Base-by-base conservation (phyloP, 73 alveolate genomes). In the Symbiodinium natans region DNA sequence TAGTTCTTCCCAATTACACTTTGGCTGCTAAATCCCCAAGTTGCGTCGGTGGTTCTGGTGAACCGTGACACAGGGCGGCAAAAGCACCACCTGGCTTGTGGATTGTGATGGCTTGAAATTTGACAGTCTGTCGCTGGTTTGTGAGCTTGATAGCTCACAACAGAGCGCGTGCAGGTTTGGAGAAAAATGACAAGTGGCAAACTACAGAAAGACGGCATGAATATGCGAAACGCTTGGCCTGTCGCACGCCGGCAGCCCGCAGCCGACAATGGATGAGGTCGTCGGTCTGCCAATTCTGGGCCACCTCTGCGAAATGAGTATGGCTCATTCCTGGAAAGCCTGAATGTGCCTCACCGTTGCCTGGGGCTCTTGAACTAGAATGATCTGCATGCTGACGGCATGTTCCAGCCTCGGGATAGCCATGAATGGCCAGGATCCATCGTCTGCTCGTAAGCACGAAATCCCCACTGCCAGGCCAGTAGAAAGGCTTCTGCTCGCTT, bases 391-490 rank as follows among this genome's bases (percentile, higher is more conserved):
- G n/a, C n/a, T n/a, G n/a, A n/a, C n/a, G n/a, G n/a, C n/a, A n/a
- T n/a, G 27, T 59, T 10, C 34, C 63, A n/a, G 77, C 97, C 97
- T 90, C 97, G 1, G 98, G 98, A 41, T 92, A 92, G 42, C 98
- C 98, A 2, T 63, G 98, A 59, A 92, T 86, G 36, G 41, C 84
- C 42, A 92, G 36, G 36, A 92, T 52, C 92, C 36, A 56, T 13
- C 56, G 84, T 80, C 83, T 46, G 36, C 92, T 75, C 54, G 98
- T 80, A 34, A 92, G 92, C 42, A 92, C 98, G 36, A 92, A 92
- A 46, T 92, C 98, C 15, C 98, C 98, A 34, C 98, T 92, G 36
- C 98, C 98, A 3, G 92, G 83, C 98, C 98, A 74, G 83, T 92
- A 92, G 83, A 92, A 92, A 41, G 97, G 97, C 38, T 82, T 34